Evolutionary conservation across 257 asterid genomes (phyloP), one percentile per base, ranked within the genome.

Genomic region (Ajuga chamaepitys): DNA sequence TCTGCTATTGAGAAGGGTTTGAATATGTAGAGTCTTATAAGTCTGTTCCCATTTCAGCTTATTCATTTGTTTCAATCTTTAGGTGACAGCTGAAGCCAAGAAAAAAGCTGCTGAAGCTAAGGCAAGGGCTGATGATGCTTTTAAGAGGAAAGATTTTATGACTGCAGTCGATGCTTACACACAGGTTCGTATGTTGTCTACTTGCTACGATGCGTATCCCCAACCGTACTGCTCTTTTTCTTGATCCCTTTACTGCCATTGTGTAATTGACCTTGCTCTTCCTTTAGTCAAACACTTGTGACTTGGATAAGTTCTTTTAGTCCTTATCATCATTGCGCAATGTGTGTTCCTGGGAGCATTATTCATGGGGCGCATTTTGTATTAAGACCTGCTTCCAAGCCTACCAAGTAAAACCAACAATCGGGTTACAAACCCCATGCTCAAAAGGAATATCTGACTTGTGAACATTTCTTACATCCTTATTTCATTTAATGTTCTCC

Each of bases 1-100:
- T 66, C 26, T 67, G 38, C 55, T 56, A 32, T 58, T 11, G 62
- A 46, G n/a, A 56, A 68, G 53, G 25, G 30, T 35, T 55, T 66
- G 34, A 14, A 48, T 52, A 25, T 4, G 38, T 21, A 34, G 9
- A 58, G 58, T 42, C 30, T 41, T n/a, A 9, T 30, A 9, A 17
- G n/a, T 50, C 21, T 40, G 21, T 21, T 50, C 41, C 35, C 24
- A 38, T 51, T 62, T 60, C 38, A 17, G 50, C 44, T 50, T 14
- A n/a, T 41, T 57, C 53, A 21, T 66, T 45, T 5, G 51, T 55
- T 54, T 56, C 71, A 50, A 48, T 73, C 44, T 58, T 44, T 64
- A 93, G 99, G 95, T 88, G 69, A 45, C 92, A 66, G 82, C 87
- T 44, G 99, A 94, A 77, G 91, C 88, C 48, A 94, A 86, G 81